Conservation (phyloP, 2,329 filamentous ascomycete genomes). For the Davidsoniella virescens region DNA sequence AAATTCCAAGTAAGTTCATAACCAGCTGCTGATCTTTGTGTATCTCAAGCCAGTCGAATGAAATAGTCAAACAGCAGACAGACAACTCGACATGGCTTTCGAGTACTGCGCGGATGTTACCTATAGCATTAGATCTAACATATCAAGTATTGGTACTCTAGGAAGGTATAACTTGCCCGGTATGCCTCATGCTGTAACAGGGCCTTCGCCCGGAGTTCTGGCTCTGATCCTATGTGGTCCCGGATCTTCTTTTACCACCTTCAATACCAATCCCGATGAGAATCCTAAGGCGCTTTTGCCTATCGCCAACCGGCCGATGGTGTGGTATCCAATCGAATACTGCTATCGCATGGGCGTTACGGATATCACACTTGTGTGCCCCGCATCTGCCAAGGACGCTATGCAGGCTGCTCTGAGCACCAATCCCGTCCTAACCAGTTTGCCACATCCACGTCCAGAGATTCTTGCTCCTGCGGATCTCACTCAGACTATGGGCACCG, state of each 20-base stretch:
- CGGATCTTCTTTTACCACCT: constrained; percentile 66
- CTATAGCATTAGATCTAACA: too few relatives aligned
- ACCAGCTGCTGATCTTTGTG: too few relatives aligned
- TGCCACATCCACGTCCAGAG: constrained; percentile 57
- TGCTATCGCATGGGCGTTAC: constrained; percentile 69
- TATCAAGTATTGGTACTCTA: too few relatives aligned
- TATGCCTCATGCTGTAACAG: constrained; percentile 63
- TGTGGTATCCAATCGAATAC: constrained; percentile 78
- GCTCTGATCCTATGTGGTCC: constrained; percentile 72
- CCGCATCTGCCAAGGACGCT: constrained; percentile 47
- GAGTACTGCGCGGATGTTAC: too few relatives aligned
- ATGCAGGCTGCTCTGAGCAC: constrained; percentile 57
- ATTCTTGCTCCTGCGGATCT: constrained; percentile 62
- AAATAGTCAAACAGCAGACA: too few relatives aligned
- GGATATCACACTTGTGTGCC: constrained; percentile 47
- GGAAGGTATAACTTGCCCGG: constrained; percentile 10
- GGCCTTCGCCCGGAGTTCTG: constrained; percentile 63
- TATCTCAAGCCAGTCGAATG: too few relatives aligned
- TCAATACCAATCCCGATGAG: constrained; percentile 64
- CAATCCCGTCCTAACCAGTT: constrained; percentile 58
- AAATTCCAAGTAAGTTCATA: too few relatives aligned
- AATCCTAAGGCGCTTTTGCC: constrained; percentile 70
- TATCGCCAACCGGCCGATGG: constrained; percentile 74
- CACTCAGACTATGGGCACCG: constrained; percentile 74
- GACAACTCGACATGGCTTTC: too few relatives aligned